Conservation (phyloP, 2,329 filamentous ascomycete genomes). For the Xylariaceae sp. region DNA sequence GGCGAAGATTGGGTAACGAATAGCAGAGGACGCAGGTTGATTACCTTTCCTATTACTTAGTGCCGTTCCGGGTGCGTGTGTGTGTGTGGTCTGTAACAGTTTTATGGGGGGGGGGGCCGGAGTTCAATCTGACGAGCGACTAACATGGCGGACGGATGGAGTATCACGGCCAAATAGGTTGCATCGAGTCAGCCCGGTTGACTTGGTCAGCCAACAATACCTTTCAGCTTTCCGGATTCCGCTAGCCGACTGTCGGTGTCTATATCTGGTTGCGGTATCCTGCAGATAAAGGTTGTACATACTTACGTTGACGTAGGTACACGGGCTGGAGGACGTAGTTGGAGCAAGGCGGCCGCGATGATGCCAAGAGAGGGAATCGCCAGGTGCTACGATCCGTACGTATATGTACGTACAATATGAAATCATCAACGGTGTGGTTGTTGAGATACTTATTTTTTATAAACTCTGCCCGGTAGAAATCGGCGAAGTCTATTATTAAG, state of each 20-base stretch:
- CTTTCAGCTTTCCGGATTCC: not conserved
- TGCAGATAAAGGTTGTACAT: not conserved
- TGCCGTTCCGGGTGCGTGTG: constrained; percentile 11
- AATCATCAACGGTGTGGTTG: too few relatives aligned
- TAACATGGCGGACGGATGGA: constrained; percentile 22
- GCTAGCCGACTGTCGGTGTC: constrained; percentile 9
- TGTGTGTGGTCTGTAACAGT: constrained; percentile 14
- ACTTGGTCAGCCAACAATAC: constrained; percentile 22
- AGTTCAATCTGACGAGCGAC: constrained; percentile 10
- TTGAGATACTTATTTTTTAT: too few relatives aligned
- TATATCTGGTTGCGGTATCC: constrained; percentile 1
- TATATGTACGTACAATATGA: too few relatives aligned
- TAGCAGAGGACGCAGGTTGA: not conserved
- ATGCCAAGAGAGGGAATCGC: too few relatives aligned
- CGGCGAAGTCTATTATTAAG: too few relatives aligned
- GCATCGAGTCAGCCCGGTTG: constrained; percentile 27
- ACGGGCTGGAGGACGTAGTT: too few relatives aligned
- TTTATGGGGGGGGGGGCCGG: constrained; percentile 16
- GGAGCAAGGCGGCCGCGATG: too few relatives aligned
- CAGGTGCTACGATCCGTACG: too few relatives aligned
- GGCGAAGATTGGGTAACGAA: not conserved
- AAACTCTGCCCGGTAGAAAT: too few relatives aligned
- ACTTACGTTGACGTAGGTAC: not conserved
- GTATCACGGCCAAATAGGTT: constrained; percentile 21
- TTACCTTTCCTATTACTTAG: not conserved